Evolutionary conservation across 129 eudicot species (phyloP), one percentile per base, ranked within the genome.

Genomic region (Ambrosia trifida): DNA sequence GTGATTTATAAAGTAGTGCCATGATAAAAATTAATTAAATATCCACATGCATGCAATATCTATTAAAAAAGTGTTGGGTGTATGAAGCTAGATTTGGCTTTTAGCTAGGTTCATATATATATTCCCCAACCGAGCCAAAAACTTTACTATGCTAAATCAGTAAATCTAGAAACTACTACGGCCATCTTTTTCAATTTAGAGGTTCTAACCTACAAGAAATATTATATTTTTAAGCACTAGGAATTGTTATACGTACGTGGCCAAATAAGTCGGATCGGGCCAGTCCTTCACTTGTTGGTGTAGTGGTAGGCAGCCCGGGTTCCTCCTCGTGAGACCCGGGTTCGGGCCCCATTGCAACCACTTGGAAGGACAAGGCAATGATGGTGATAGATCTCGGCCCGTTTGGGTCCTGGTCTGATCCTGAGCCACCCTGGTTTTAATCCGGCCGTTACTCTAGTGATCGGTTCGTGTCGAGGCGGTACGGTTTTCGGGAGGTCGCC

Each of bases 61-160:
- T 12, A 14, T 19, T 66, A 24, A 45, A 32, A 45, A n/a, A 67
- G 30, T 67, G 43, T 36, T 13, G 57, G 57, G 56, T 58, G 7
- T 24, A 7, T 41, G 4, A 30, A 4, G n/a, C n/a, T n/a, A n/a
- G 67, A 43, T 71, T 40, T 57, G 76, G 64, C 66, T 11, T 56
- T 35, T 69, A 38, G 32, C 40, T 71, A 38, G 32, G 56, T 71
- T 11, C 41, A 30, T 44, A 11, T 14, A 30, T 44, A 11, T 14
- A 2, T 2, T 8, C 6, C 56, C 44, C 17, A 47, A 54, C 28
- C 11, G 4, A 35, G 17, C 60, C 59, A 59, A 59, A 16, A 60
- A 59, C 18, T 57, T 59, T 9, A 58, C 68, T 45, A 60, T 3
- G 17, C 16, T 72, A 24, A 24, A 32, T 62, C 63, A n/a, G n/a